A percentile compares a stretch with the other conserved stretches of the same genome.
Conservation (phyloP, 257 asterid genomes). For the Ophiorrhiza pumila region DNA sequence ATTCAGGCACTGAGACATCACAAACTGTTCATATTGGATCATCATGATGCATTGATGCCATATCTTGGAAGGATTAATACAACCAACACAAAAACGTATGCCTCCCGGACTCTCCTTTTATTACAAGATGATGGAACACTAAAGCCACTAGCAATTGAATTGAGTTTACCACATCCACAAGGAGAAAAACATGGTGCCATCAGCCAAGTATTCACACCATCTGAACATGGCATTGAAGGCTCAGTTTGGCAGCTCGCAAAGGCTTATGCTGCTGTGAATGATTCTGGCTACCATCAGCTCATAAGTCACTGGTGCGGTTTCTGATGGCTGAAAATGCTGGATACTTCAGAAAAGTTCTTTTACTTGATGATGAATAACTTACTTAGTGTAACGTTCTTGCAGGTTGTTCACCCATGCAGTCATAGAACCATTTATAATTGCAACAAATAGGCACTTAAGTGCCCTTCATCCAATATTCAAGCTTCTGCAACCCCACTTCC, state of each 20-base stretch:
- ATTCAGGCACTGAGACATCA: constrained; percentile 50
- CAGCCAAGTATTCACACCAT: constrained; percentile 73
- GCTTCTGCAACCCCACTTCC: constrained; percentile 90
- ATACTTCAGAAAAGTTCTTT: neutral
- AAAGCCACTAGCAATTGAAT: constrained; percentile 86
- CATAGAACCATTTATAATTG: constrained; percentile 91
- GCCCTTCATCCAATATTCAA: constrained; percentile 78
- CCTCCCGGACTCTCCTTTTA: constrained; percentile 72
- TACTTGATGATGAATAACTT: neutral
- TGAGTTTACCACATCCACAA: constrained; percentile 71
- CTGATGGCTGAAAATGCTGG: neutral
- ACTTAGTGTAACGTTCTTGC: constrained; percentile 20
- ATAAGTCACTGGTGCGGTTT: constrained; percentile 77
- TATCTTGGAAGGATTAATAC: constrained; percentile 70
- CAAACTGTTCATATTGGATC: constrained; percentile 71
- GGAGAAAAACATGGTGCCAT: constrained; percentile 55
- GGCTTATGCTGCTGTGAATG: constrained; percentile 89
- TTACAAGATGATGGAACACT: constrained; percentile 72
- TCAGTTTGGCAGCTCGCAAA: constrained; percentile 91
- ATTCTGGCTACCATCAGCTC: constrained; percentile 92
- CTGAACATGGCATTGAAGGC: constrained; percentile 50
- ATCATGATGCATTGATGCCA: constrained; percentile 80
- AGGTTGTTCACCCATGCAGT: constrained; percentile 93
- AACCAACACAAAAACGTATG: constrained; percentile 70
- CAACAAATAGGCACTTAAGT: constrained; percentile 67